These are phyloP conservation scores for Cupressus sempervirens DNA, from an alignment of 75 land plant species.

Conservation along the genomic window DNA sequence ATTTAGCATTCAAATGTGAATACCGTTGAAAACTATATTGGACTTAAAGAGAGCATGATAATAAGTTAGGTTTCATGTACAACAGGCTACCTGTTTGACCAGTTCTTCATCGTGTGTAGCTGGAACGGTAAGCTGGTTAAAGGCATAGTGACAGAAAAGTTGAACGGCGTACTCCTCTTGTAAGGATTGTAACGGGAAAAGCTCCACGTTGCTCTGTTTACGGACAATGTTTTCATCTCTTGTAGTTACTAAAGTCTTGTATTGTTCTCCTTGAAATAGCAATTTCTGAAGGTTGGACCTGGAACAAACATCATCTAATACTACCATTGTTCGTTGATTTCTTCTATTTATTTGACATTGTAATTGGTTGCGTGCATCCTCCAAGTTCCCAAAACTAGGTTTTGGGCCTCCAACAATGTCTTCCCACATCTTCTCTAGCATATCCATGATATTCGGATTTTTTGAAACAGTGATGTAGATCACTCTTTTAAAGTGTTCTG, in stretches of 20 bases:
- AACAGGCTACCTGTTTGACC: conserved; percentile 1
- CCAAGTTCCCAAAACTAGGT: background rate
- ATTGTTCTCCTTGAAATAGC: background rate
- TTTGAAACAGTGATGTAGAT: conserved; percentile 1
- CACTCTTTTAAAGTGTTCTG: background rate
- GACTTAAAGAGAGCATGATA: background rate
- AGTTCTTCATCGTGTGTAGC: background rate
- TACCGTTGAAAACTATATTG: background rate
- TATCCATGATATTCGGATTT: background rate
- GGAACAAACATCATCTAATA: conserved; percentile 10
- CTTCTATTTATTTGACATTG: background rate
- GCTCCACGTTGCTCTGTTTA: background rate
- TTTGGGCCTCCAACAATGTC: background rate
- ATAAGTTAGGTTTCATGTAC: background rate
- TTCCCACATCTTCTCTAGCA: background rate
- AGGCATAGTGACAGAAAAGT: background rate
- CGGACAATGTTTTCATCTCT: background rate
- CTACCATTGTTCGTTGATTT: background rate
- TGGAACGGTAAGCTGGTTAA: background rate
- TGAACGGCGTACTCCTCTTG: background rate
- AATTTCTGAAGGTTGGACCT: background rate
- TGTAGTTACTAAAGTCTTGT: background rate
- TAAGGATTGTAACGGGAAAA: background rate
- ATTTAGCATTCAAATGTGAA: background rate
- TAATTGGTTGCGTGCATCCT: background rate